Base-by-base conservation (phyloP, 768 basidiomycete species). In the Tricholoma sp. region DNA sequence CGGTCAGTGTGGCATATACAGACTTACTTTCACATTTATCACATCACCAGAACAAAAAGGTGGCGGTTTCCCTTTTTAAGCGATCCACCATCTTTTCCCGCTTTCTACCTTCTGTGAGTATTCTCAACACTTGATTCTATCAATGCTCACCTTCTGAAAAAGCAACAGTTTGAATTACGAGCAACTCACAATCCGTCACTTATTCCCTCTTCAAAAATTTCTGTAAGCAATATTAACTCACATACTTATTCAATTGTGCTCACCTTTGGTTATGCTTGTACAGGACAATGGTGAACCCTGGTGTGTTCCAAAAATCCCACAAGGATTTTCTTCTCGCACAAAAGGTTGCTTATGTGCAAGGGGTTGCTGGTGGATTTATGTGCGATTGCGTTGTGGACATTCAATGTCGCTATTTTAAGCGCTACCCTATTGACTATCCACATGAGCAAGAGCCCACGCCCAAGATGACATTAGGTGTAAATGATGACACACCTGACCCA, bases 401-500 rank as follows among this genome's bases (percentile, higher is more conserved):
- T 41, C 49, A 55, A 19, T 45, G 54, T 5, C 56, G 50, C 14
- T 63, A 55, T 46, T 60, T 63, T 39, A 60, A 63, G 31, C 21
- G 54, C 10, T 60, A 19, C 53, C 61, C 56, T 3, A 18, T 63
- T 9, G 57, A 60, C 22, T 43, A 57, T 21, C 54, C 54, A 19
- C 54, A 57, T 34, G 54, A 60, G 2, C 27, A 52, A 49, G 39
- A 41, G 39, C 39, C 39, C 39, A 41, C n/a, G 7, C 18, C 43
- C 10, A 9, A 45, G 43, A 45, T 45, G 43, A 45, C 11, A 45
- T 45, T 22, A 45, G 43, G 39, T 41, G 39, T 41, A 41, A 41
- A 41, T 41, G 39, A 41, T 18, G 39, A 41, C 6, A n/a, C n/a
- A 18, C 39, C 39, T 18, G n/a, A 41, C 2, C 39, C 18, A 1